Evolutionary conservation across 495 filamentous ascomycete species (phyloP).

Genomic region (Bacidia rubella): DNA sequence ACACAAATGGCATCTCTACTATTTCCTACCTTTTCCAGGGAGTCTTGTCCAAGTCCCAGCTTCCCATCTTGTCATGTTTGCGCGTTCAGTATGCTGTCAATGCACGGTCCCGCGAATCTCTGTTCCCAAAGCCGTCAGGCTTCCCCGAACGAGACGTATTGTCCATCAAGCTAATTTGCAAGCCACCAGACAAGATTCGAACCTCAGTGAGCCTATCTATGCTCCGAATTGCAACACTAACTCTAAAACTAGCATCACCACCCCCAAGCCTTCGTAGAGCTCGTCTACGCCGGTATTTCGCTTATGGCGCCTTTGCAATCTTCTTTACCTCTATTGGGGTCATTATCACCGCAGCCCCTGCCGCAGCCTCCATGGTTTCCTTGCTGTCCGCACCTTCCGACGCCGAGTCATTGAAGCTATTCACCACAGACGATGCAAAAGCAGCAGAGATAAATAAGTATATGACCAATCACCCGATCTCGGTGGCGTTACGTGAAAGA

Average conservation of each 20-base stretch:
- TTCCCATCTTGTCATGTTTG: too few species aligned
- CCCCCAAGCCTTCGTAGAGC: slow-evolving; percentile 4
- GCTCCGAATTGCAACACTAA: neutral
- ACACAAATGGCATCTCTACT: too few species aligned
- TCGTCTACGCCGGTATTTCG: slow-evolving; percentile 15
- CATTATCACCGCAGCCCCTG: slow-evolving; percentile 15
- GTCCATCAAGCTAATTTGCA: neutral
- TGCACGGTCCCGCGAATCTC: too few species aligned
- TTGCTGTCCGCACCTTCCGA: slow-evolving; percentile 38
- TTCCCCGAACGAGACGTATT: too few species aligned
- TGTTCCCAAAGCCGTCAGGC: too few species aligned
- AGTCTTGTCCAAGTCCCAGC: too few species aligned
- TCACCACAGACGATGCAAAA: slow-evolving; percentile 44
- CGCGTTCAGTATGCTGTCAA: too few species aligned
- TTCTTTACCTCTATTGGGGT: slow-evolving; percentile 18
- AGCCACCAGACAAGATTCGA: neutral
- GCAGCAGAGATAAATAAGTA: slow-evolving; percentile 51
- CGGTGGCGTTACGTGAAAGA: slow-evolving; percentile 48
- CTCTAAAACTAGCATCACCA: neutral
- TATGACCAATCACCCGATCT: slow-evolving; percentile 64
- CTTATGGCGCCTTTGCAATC: slow-evolving; percentile 14
- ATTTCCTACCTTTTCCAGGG: too few species aligned
- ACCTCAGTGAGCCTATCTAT: neutral
- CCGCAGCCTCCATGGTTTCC: slow-evolving; percentile 11
- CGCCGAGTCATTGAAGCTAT: slow-evolving; percentile 58